phyloP scores from a whole-genome alignment of 1,139 yeast genomes.

The Diutina ranongensis region DNA sequence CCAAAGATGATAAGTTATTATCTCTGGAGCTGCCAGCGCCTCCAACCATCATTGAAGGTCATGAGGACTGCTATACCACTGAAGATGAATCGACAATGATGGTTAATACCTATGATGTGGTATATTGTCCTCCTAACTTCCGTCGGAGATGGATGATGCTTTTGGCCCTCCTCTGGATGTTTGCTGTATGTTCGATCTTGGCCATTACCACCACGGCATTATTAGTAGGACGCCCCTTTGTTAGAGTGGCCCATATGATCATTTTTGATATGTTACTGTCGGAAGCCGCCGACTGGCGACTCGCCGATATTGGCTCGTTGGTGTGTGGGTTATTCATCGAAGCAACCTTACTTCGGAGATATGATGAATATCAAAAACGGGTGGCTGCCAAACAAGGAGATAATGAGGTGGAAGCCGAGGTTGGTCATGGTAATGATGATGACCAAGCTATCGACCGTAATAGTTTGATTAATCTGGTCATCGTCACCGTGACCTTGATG shows the following conservation, averaged over 20 bases:
- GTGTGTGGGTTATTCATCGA: conserved; percentile 15
- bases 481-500: neutral
- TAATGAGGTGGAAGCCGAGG: neutral
- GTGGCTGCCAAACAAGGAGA: no score
- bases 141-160: conserved; percentile 45
- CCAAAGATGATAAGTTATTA: conserved; percentile 61
- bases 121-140: conserved; percentile 79
- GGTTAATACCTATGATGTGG: conserved; percentile 45
- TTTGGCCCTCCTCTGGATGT: conserved; percentile 56
- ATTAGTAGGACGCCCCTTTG: conserved; percentile 29
- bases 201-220: conserved; percentile 22
- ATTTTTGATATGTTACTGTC: neutral
- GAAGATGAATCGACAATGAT: conserved; percentile 24
- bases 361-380: conserved; percentile 9
- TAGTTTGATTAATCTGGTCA: neutral
- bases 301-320: conserved; percentile 17
- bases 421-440: neutral
- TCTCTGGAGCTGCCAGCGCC: conserved; percentile 6
- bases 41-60: conserved; percentile 8
- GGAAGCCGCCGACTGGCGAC: conserved; percentile 1
- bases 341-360: conserved; percentile 12
- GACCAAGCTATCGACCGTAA: neutral
- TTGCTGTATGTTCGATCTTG: conserved; percentile 43
- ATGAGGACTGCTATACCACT: conserved; percentile 25
- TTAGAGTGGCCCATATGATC: conserved; percentile 10